Percentiles rank a stretch among this genome's conserved stretches.
Conservation (phyloP, 306 rosid genomes). For the Dryas octopetala region DNA sequence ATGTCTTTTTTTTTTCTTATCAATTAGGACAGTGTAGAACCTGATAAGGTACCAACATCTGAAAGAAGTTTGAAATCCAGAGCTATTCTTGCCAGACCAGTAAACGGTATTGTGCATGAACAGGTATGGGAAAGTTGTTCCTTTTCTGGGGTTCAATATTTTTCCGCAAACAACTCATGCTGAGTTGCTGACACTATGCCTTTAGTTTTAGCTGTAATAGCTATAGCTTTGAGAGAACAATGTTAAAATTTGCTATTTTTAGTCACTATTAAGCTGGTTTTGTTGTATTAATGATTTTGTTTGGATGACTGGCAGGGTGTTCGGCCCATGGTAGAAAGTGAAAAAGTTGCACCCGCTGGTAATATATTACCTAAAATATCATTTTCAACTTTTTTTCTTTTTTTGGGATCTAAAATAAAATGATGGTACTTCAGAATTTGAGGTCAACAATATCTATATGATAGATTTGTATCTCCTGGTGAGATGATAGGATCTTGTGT, state of each 20-base stretch:
- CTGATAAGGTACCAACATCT: constrained; percentile 76
- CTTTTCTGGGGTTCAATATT: constrained; percentile 10
- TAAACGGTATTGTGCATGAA: constrained; percentile 77
- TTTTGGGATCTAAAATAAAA: neutral
- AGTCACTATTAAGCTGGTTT: constrained; percentile 3
- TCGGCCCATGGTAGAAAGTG: constrained; percentile 65
- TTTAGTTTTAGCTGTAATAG: constrained; percentile 4
- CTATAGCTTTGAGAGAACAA: neutral
- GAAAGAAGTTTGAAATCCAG: constrained; percentile 78
- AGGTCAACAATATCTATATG: neutral
- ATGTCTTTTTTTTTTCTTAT: constrained; percentile 6
- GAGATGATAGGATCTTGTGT: neutral
- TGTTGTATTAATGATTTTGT: constrained; percentile 21
- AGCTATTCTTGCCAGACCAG: constrained; percentile 75
- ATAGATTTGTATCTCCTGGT: neutral
- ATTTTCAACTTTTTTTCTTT: neutral
- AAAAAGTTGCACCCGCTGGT: constrained; percentile 67
- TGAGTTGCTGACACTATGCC: neutral
- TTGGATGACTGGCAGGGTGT: constrained; percentile 52
- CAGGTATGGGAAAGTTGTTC: constrained; percentile 51
- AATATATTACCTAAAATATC: constrained; percentile 28
- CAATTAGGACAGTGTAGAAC: constrained; percentile 71
- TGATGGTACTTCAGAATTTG: neutral
- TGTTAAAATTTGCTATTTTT: neutral
- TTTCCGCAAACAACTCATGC: neutral